Evolutionary conservation across 441 rosid genomes (phyloP).

Genomic region (Sinapis alba): DNA sequence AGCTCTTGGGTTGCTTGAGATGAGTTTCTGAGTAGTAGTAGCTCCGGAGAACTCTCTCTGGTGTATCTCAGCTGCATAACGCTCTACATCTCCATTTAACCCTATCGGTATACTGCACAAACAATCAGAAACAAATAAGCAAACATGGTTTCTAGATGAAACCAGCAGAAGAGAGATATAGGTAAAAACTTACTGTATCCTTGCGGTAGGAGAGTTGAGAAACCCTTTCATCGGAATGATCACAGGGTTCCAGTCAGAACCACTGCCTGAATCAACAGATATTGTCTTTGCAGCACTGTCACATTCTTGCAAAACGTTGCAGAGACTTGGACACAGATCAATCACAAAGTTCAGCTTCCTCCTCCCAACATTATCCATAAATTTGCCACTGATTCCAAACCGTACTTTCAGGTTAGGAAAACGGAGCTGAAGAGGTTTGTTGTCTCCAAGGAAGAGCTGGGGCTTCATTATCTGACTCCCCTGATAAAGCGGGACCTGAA

Average conservation of each 20-base stretch:
- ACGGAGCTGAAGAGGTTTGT: slow-evolving; percentile 55
- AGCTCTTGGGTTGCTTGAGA: slow-evolving; percentile 49
- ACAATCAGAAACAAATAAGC: slow-evolving; percentile 15
- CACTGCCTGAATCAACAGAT: slow-evolving; percentile 51
- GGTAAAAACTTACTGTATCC: slow-evolving; percentile 67
- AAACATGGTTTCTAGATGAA: slow-evolving; percentile 2
- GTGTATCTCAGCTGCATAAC: slow-evolving; percentile 60
- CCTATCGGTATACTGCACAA: slow-evolving; percentile 60
- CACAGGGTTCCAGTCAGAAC: slow-evolving; percentile 69
- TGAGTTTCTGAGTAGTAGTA: slow-evolving; percentile 46
- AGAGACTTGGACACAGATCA: slow-evolving; percentile 52
- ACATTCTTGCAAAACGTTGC: slow-evolving; percentile 62
- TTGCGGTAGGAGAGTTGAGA: slow-evolving; percentile 48
- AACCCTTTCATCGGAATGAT: slow-evolving; percentile 43
- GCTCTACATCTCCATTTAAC: slow-evolving; percentile 47
- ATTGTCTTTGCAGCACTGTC: slow-evolving; percentile 49
- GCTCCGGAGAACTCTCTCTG: slow-evolving; percentile 61
- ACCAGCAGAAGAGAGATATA: slow-evolving; percentile 6
- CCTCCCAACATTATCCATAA: slow-evolving; percentile 57
- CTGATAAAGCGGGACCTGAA: slow-evolving; percentile 45
- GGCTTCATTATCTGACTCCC: slow-evolving; percentile 53
- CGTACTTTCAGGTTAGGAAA: slow-evolving; percentile 60
- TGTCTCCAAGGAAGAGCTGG: slow-evolving; percentile 46
- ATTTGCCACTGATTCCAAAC: slow-evolving; percentile 61
- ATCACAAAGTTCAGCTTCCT: slow-evolving; percentile 74